A percentile compares a stretch with the other conserved stretches of the same genome.
phyloP scores from a whole-genome alignment of 208 protist genomes.

The Naegleria gruberi region DNA sequence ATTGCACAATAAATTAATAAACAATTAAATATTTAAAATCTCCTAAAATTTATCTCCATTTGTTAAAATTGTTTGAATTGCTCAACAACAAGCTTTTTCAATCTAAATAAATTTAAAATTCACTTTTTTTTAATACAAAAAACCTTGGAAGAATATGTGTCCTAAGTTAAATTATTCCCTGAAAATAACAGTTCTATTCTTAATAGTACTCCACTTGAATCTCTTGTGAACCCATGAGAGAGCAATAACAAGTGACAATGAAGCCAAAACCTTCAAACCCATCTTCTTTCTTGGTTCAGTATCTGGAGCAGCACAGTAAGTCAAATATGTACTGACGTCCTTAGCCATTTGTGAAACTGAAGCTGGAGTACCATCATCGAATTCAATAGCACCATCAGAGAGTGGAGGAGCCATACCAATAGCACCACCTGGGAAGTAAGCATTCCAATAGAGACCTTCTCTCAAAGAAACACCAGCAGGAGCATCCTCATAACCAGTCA shows the following conservation, averaged over 20 bases:
- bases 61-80: neutral
- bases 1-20: neutral
- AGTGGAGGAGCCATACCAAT: slow-evolving; percentile 93
- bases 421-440: slow-evolving; percentile 93
- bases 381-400: slow-evolving; percentile 89
- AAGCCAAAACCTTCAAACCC: slow-evolving; percentile 41
- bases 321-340: slow-evolving; percentile 85
- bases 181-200: slow-evolving; percentile 51
- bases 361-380: slow-evolving; percentile 91
- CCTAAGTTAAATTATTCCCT: neutral
- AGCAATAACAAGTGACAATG: slow-evolving; percentile 30
- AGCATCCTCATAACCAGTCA: slow-evolving; percentile 84
- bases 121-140: no score
- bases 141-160: neutral
- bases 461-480: slow-evolving; percentile 76
- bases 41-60: neutral
- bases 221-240: slow-evolving; percentile 58
- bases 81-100: neutral
- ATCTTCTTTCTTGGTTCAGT: slow-evolving; percentile 62
- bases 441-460: slow-evolving; percentile 92
- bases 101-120: no score
- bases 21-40: neutral
- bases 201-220: slow-evolving; percentile 58
- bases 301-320: slow-evolving; percentile 66
- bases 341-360: slow-evolving; percentile 95